These are phyloP conservation scores for Ananas comosus DNA, from an alignment of 176 grass and related monocot species.

Conservation along the genomic window DNA sequence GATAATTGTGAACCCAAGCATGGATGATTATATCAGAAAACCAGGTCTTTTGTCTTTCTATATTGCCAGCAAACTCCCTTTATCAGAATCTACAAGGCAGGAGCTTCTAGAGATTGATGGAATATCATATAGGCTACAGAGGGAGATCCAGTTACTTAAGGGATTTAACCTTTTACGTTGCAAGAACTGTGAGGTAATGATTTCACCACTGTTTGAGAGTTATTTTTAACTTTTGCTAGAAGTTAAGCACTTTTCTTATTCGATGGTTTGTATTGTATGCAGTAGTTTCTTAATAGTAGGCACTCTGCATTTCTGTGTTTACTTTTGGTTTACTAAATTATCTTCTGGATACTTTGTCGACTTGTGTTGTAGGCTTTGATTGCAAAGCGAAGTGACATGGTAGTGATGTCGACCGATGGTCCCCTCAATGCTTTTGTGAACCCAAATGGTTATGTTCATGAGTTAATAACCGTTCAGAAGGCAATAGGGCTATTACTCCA, in stretches of 20 bases:
- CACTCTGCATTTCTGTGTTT: too few relatives aligned
- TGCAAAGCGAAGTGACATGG: conserved; percentile 67
- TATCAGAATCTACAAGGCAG: conserved; percentile 79
- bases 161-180: conserved; percentile 76
- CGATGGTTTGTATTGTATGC: too few relatives aligned
- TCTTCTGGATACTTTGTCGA: too few relatives aligned
- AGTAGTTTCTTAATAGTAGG: too few relatives aligned
- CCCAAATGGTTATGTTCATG: conserved; percentile 29
- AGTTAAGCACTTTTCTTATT: too few relatives aligned
- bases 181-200: conserved; percentile 58
- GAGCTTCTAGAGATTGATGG: conserved; percentile 87
- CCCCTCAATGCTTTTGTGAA: conserved; percentile 44
- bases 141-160: conserved; percentile 86
- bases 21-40: conserved; percentile 63
- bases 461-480: conserved; percentile 56
- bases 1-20: conserved; percentile 55
- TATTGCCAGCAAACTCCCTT: conserved; percentile 84
- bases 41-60: conserved; percentile 86
- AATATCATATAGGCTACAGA: conserved; percentile 64
- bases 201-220: neutral
- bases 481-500: conserved; percentile 41
- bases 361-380: conserved; percentile 36
- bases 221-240: neutral
- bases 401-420: conserved; percentile 59
- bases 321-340: too few relatives aligned